Evolutionary conservation across 768 basidiomycete genomes (phyloP).

Genomic region (Mrakia gelida): DNA sequence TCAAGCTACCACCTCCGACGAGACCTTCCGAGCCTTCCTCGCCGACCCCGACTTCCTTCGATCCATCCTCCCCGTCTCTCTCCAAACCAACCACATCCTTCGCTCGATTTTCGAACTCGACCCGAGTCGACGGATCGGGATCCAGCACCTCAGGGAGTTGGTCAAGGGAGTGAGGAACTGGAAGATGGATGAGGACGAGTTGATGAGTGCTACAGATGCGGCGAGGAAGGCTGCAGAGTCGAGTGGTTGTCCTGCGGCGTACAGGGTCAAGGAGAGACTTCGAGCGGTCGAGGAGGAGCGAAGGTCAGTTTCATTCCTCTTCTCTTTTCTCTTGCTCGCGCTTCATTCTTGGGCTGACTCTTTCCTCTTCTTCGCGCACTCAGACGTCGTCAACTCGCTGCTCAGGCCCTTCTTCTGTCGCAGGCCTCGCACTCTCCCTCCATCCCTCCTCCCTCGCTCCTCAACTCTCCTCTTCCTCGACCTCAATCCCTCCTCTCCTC

Average conservation of each 20-base stretch:
- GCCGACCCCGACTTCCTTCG: slow-evolving; percentile 62
- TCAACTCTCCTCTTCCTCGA: neutral
- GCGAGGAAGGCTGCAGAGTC: slow-evolving; percentile 25
- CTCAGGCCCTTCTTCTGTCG: neutral
- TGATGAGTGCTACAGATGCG: slow-evolving; percentile 11
- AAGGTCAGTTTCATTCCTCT: neutral
- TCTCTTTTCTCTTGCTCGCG: neutral
- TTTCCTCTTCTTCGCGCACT: neutral
- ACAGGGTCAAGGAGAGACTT: neutral
- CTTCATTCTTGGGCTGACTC: neutral
- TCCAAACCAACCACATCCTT: slow-evolving; percentile 60
- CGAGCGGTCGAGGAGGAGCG: neutral
- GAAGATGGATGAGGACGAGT: slow-evolving; percentile 27
- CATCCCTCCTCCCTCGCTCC: neutral
- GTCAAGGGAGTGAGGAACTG: slow-evolving; percentile 45
- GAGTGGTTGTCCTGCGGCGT: slow-evolving; percentile 2
- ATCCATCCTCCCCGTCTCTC: slow-evolving; percentile 67
- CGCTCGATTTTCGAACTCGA: slow-evolving; percentile 68
- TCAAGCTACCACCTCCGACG: slow-evolving; percentile 58
- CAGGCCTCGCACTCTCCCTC: neutral
- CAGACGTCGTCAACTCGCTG: neutral
- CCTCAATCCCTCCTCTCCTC: neutral
- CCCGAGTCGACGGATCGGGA: slow-evolving; percentile 58
- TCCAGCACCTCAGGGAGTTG: slow-evolving; percentile 58
- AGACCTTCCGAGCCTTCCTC: slow-evolving; percentile 72